A percentile compares a stretch with the other conserved stretches of the same genome.
Evolutionary conservation across 108 stramenopile genomes (phyloP).

Genomic region (Parietichytrium sp.): DNA sequence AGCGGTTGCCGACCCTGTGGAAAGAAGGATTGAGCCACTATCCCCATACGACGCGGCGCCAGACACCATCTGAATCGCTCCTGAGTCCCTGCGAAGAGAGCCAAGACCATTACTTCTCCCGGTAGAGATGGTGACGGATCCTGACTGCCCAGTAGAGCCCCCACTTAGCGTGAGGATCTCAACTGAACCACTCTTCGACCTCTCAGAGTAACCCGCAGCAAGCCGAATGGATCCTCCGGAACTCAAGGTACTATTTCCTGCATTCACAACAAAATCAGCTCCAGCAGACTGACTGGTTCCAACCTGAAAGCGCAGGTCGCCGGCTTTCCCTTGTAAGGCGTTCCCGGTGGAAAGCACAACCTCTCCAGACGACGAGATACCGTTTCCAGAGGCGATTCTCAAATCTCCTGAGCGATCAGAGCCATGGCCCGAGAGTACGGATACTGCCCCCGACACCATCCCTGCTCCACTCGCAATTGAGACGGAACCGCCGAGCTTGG

Average conservation of each 20-base stretch:
- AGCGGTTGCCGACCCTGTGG: background rate
- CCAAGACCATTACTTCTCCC: no score
- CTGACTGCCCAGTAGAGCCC: constrained; percentile 44
- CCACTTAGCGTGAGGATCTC: constrained; percentile 46
- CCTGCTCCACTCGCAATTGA: no score
- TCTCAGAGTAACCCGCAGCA: background rate
- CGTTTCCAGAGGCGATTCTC: background rate
- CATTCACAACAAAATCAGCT: background rate
- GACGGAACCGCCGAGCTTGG: no score
- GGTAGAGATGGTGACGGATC: constrained; percentile 35
- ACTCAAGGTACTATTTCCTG: constrained; percentile 33
- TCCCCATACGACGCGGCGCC: background rate
- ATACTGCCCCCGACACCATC: no score
- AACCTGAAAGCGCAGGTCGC: constrained; percentile 49
- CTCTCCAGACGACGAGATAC: background rate
- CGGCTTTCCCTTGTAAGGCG: constrained; percentile 47
- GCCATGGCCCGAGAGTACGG: no score
- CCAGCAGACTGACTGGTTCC: constrained; percentile 33
- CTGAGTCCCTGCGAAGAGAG: no score
- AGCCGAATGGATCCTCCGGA: constrained; percentile 10
- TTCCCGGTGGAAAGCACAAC: constrained; percentile 48
- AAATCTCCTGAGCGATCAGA: no score
- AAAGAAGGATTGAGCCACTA: background rate
- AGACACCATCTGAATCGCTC: background rate
- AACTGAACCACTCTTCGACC: constrained; percentile 45